Evolutionary conservation across 257 asterid species (phyloP), one percentile per base, ranked within the genome.

Genomic region (Jacaranda copaia): DNA sequence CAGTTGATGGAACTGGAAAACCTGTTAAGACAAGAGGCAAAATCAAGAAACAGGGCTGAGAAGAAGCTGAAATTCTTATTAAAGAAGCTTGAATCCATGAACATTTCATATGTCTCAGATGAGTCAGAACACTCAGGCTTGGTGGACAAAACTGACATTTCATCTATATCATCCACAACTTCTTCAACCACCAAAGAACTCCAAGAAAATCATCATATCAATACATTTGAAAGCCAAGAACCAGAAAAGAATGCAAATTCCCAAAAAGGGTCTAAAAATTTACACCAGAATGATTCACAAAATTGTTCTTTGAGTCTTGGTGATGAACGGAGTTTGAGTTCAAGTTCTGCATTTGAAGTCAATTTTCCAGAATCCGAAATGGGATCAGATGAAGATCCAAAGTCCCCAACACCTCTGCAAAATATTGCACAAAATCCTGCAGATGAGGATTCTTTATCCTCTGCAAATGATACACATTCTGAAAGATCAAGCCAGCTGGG

Each of bases 11-110:
- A 88, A 58, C 87, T 94, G 74, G 99, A 94, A 81, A 80, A 48
- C 10, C 77, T 63, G 85, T 38, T 94, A 73, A 87, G 76, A 72
- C 85, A 87, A 83, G 97, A 94, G 84, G 88, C 68, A 5, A 89
- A 84, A 88, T 89, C 98, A 82, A 88, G 95, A 81, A 85, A 87
- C 79, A 89, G 83, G 78, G 98, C 97, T 20, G 97, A 92, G 79
- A 92, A 81, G 81, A 91, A 74, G 78, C 92, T 94, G 70, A 91
- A 81, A 59, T 71, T 74, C 68, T 76, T 91, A 7, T 64, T 84
- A 80, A 88, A 91, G 79, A 94, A 91, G 80, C 96, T 94, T 16
- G 80, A 88, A 55, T 84, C 90, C 71, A 66, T 86, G 76, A 88
- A 86, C 70, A 74, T 88, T 67, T 49, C 86, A 56, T 71, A 82